A percentile compares a stretch with the other conserved stretches of the same genome.
Evolutionary conservation across 805 yeast species (phyloP).

Genomic region (Candida argentea): DNA sequence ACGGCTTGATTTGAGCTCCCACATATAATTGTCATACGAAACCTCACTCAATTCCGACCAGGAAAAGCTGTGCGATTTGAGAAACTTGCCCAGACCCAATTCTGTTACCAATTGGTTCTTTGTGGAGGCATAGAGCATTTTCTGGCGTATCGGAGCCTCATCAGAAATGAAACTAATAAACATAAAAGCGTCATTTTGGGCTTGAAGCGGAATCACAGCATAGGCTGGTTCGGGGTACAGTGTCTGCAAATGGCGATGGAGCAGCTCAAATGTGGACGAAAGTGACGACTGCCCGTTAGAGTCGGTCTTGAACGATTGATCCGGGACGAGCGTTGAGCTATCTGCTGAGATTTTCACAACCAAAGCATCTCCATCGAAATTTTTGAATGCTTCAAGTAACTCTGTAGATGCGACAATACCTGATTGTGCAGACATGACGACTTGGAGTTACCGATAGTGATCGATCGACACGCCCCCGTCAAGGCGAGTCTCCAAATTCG

Average conservation of each 20-base stretch:
- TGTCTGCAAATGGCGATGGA: conserved; percentile 12
- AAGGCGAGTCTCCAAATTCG: too few species aligned
- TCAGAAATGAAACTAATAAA: conserved; percentile 88
- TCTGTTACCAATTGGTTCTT: conserved; percentile 67
- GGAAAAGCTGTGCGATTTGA: conserved; percentile 28
- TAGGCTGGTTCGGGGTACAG: conserved; percentile 28
- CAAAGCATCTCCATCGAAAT: conserved; percentile 12
- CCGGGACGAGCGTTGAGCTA: conserved; percentile 23
- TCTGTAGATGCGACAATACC: conserved; percentile 31
- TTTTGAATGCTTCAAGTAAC: conserved; percentile 35
- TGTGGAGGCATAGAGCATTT: conserved; percentile 92
- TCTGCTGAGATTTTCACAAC: conserved; percentile 24
- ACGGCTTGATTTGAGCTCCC: conserved; percentile 1
- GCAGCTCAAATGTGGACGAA: conserved; percentile 9
- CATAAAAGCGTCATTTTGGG: conserved; percentile 17
- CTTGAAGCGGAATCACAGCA: conserved; percentile 13
- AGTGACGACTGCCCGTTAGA: conserved; percentile 6
- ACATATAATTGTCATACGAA: conserved; percentile 35
- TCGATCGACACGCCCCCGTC: too few species aligned
- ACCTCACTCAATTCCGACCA: conserved; percentile 52
- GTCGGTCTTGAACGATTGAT: conserved; percentile 8
- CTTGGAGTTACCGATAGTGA: too few species aligned
- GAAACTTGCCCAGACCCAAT: conserved; percentile 53
- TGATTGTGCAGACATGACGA: conserved; percentile 37
- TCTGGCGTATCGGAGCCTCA: conserved; percentile 63